Base-by-base conservation (phyloP, 345 rosid species). In the Noccaea bulbosa region DNA sequence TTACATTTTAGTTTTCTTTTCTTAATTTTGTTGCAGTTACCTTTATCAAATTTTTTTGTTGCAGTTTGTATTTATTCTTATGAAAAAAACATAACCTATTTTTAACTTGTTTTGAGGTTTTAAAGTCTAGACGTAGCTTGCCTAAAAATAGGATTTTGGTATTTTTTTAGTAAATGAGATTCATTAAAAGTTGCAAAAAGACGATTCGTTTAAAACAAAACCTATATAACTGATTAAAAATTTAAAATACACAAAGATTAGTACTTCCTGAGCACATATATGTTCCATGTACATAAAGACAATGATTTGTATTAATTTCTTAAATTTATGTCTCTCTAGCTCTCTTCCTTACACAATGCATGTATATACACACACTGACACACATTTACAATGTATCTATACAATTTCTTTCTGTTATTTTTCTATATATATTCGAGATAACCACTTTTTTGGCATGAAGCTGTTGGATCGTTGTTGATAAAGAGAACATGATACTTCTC, bases 381-480 rank as follows among this genome's bases (percentile, higher is more conserved):
- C 17, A 44, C 15, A 44, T n/a, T 16, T 12, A 44, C 27, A 24
- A 24, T 24, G 27, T 24, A 24, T 24, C 27, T 44, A 44, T n/a
- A 38, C 12, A 39, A 10, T 9, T 39, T 39, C 43, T 9, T 3
- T 39, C 12, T 10, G 43, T 39, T 39, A 11, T 39, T 39, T 38
- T 38, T 39, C 12, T 39, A 39, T 10, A 39, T 39, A 9, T 45
- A 45, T 7, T n/a, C 33, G 15, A 61, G n/a, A 61, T 44, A 44
- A 45, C 43, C 12, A 63, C 30, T 32, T 32, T 60, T 45, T 64
- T 64, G 56, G 56, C 20, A 64, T 11, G 11, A 30, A 35, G 69
- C 45, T 48, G 33, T 48, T 63, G 68, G 68, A 47, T 63, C 54
- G 48, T 47, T 45, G 55, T 63, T 17, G 53, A 41, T 62, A 8